A percentile compares a stretch with the other conserved stretches of the same genome.
These are phyloP conservation scores for Pseudogymnoascus sp. DNA, from an alignment of 2,329 filamentous ascomycete genomes.

Conservation along the genomic window DNA sequence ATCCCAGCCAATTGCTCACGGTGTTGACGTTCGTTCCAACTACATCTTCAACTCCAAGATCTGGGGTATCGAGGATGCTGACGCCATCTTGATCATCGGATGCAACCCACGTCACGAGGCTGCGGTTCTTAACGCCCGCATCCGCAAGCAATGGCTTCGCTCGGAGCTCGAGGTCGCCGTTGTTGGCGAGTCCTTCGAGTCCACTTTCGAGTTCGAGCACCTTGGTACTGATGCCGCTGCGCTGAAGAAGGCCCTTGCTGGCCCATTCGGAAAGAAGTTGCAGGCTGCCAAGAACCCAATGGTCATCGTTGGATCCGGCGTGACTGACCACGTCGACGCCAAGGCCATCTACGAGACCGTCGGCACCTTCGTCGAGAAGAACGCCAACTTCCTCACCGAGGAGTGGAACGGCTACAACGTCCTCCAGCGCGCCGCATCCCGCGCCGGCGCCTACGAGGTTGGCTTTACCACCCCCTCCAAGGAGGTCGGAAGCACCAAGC, in stretches of 20 bases:
- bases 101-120: conserved; percentile 95
- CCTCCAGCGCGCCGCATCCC: conserved; percentile 85
- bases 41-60: conserved; percentile 97
- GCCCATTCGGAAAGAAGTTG: conserved; percentile 89
- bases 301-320: conserved; percentile 90
- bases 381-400: conserved; percentile 79
- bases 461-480: conserved; percentile 84
- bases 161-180: conserved; percentile 90
- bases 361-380: conserved; percentile 86
- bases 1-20: conserved; percentile 77
- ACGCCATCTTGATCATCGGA: conserved; percentile 83
- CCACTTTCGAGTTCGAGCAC: conserved; percentile 92
- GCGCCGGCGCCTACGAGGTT: conserved; percentile 88
- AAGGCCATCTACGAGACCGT: conserved; percentile 91
- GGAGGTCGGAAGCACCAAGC: conserved; percentile 72
- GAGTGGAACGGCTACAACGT: conserved; percentile 99
- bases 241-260: conserved; percentile 77
- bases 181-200: conserved; percentile 83
- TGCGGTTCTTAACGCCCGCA: conserved; percentile 88
- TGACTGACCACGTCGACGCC: conserved; percentile 83
- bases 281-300: conserved; percentile 82
- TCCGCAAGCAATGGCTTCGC: conserved; percentile 94
- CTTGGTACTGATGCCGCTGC: conserved; percentile 71
- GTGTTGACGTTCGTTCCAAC: conserved; percentile 86
- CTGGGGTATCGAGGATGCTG: conserved; percentile 86